phyloP scores from a whole-genome alignment of 1,284 basidiomycete genomes.

The Polyporus tsugae region DNA sequence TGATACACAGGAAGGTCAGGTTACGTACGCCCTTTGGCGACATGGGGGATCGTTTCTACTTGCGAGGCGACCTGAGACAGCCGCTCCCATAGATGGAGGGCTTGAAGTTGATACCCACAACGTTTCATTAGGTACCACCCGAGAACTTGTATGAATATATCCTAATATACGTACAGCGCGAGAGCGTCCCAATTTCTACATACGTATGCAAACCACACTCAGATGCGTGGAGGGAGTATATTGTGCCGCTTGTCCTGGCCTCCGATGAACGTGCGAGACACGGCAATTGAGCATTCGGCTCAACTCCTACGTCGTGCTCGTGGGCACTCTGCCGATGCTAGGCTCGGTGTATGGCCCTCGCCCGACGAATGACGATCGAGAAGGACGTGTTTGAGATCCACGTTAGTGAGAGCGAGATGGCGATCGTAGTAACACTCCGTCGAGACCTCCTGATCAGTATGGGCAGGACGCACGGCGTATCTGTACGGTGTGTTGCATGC shows the following conservation, averaged over 20 bases:
- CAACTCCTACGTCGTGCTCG: not conserved
- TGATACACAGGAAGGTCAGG: no score
- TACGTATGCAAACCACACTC: not conserved
- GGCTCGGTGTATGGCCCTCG: not conserved
- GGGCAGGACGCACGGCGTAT: not conserved
- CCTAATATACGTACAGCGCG: not conserved
- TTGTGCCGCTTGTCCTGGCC: not conserved
- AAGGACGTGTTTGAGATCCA: not conserved
- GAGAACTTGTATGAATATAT: not conserved
- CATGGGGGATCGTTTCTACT: no score
- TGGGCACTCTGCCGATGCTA: not conserved
- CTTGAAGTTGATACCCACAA: no score
- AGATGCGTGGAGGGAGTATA: not conserved
- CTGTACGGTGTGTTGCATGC: not conserved
- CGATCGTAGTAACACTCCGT: not conserved
- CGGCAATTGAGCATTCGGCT: not conserved
- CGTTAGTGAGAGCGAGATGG: not conserved
- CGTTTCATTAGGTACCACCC: no score
- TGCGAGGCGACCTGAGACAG: no score
- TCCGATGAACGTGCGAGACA: not conserved
- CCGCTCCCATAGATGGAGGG: no score
- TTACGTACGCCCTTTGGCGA: no score
- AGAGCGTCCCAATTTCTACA: not conserved
- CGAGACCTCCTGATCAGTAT: not conserved
- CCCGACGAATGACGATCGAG: not conserved